phyloP scores from a whole-genome alignment of 768 basidiomycete species.

The Trametes cinnabarina region DNA sequence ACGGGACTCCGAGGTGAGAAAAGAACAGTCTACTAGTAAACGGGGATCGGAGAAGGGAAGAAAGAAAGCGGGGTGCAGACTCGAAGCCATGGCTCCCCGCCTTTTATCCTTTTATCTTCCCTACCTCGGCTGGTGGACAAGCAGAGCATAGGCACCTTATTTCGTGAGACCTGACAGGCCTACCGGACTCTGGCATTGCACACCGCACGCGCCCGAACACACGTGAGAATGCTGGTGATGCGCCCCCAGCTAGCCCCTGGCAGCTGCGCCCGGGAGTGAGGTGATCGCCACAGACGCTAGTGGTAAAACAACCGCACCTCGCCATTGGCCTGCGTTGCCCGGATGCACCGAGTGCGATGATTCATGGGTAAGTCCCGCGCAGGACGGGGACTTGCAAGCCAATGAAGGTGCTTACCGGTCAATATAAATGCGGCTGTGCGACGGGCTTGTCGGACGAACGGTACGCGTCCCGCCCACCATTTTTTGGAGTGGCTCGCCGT shows the following conservation, averaged over 20 bases:
- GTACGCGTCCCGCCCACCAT: neutral
- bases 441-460: neutral
- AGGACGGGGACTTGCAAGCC: neutral
- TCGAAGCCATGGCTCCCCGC: neutral
- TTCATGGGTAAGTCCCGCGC: neutral
- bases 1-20: neutral
- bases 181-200: neutral
- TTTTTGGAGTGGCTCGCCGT: neutral
- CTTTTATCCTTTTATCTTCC: constrained; percentile 2
- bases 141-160: neutral
- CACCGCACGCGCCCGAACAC: neutral
- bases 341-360: constrained; percentile 10
- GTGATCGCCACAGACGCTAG: neutral
- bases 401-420: neutral
- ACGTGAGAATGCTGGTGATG: neutral
- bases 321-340: neutral
- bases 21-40: neutral
- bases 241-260: no score
- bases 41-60: neutral
- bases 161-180: neutral
- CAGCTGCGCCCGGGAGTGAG: neutral
- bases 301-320: neutral
- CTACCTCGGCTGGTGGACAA: neutral
- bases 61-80: constrained; percentile 6
- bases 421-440: constrained; percentile 13